These are phyloP conservation scores for Ensete glaucum DNA, from an alignment of 176 grass and related monocot species.

Conservation along the genomic window DNA sequence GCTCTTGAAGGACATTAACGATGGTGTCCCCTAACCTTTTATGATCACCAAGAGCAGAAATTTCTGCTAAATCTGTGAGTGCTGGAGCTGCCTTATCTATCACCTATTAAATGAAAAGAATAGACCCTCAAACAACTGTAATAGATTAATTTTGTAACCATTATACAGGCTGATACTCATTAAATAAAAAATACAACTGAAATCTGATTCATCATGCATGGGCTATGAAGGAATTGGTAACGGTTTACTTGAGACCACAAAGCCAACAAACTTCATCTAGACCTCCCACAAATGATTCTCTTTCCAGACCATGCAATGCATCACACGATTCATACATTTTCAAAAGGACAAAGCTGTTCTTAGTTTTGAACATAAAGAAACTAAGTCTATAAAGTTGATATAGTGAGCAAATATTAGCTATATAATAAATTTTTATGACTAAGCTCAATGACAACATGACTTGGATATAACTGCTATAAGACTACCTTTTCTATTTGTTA, in stretches of 20 bases:
- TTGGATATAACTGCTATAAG: not conserved
- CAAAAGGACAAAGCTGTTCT: not conserved
- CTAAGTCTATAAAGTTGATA: not conserved
- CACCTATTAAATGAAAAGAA: slow-evolving; percentile 32
- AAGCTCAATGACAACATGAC: not conserved
- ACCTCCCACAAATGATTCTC: not conserved
- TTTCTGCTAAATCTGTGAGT: slow-evolving; percentile 71
- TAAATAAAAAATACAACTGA: not conserved
- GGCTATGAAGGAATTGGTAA: not conserved
- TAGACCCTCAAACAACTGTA: not conserved
- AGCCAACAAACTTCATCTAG: not conserved
- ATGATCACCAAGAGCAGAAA: slow-evolving; percentile 62
- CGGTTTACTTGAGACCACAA: not conserved
- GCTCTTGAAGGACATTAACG: slow-evolving; percentile 64
- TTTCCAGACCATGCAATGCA: not conserved
- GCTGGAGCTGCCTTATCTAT: slow-evolving; percentile 81
- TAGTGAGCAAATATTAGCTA: not conserved
- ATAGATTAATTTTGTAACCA: not conserved
- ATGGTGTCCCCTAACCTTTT: slow-evolving; percentile 80
- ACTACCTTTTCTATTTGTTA: not conserved
- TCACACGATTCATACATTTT: not conserved
- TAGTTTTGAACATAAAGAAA: not conserved
- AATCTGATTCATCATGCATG: not conserved
- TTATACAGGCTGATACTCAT: not conserved
- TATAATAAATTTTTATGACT: not conserved